Evolutionary conservation across 306 rosid species (phyloP).

Genomic region (Mucuna pruriens): DNA sequence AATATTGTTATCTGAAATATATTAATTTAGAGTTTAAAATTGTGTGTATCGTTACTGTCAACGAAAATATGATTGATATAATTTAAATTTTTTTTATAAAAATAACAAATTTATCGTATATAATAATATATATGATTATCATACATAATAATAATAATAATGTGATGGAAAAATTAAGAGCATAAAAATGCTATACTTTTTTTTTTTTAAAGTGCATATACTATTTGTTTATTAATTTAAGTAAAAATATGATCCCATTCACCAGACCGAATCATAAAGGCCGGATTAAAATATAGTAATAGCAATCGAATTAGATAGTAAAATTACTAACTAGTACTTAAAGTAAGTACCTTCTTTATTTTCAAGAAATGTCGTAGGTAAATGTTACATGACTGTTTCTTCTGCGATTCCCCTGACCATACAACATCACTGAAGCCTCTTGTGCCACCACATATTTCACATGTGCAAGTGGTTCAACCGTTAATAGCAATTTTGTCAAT

Average conservation of each 20-base stretch:
- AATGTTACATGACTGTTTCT: slow-evolving; percentile 52
- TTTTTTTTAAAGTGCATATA: no score
- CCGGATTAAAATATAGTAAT: not conserved
- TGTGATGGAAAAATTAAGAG: no score
- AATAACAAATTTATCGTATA: no score
- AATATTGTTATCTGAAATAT: not conserved
- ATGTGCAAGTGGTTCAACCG: not conserved
- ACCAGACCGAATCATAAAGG: not conserved
- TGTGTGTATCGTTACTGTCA: no score
- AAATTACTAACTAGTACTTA: not conserved
- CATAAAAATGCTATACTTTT: no score
- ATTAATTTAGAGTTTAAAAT: no score
- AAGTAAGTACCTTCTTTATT: slow-evolving; percentile 60
- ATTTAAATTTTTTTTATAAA: no score
- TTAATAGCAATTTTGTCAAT: not conserved
- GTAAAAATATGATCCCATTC: no score
- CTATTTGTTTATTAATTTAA: no score
- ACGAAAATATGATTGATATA: no score
- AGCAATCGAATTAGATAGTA: not conserved
- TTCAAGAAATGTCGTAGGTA: slow-evolving; percentile 54
- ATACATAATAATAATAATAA: no score
- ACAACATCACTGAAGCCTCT: slow-evolving; percentile 63
- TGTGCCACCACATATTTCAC: slow-evolving; percentile 57
- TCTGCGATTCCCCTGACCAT: slow-evolving; percentile 55
- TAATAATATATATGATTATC: no score